Evolutionary conservation across 1,139 yeast genomes (phyloP).

Genomic region (Taphrina flavorubra): DNA sequence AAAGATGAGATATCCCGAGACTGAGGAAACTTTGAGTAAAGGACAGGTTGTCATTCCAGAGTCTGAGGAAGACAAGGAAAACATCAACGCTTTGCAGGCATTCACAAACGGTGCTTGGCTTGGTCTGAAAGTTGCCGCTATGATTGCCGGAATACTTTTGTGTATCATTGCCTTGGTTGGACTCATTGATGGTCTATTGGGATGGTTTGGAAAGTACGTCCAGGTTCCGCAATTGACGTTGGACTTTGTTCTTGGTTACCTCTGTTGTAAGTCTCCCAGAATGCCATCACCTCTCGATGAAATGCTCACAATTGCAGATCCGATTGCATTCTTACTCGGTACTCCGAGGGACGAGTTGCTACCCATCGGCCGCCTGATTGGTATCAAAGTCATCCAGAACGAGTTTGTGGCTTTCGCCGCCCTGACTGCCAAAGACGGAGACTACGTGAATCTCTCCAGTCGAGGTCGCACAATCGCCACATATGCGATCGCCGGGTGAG

Average conservation of each 20-base stretch:
- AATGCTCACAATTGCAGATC: conserved; percentile 47
- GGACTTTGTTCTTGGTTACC: conserved; percentile 64
- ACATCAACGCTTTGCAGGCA: conserved; percentile 67
- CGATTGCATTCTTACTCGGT: conserved; percentile 67
- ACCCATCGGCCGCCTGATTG: conserved; percentile 61
- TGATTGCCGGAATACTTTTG: conserved; percentile 66
- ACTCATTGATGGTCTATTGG: conserved; percentile 62
- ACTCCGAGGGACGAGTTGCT: conserved; percentile 65
- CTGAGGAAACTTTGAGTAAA: conserved; percentile 62
- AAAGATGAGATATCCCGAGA: conserved; percentile 67
- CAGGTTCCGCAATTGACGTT: conserved; percentile 61
- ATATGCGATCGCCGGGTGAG: conserved; percentile 56
- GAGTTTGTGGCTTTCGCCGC: conserved; percentile 65
- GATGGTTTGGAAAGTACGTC: conserved; percentile 73
- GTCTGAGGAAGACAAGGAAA: conserved; percentile 55
- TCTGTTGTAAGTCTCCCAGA: conserved; percentile 50
- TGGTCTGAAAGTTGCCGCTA: conserved; percentile 65
- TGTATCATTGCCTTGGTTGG: conserved; percentile 70
- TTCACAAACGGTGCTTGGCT: conserved; percentile 68
- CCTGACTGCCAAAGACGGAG: conserved; percentile 55
- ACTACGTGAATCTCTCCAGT: conserved; percentile 59
- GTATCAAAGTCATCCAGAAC: conserved; percentile 66
- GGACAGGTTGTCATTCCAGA: conserved; percentile 61
- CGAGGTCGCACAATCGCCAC: conserved; percentile 67
- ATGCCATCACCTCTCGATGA: neutral